Evolutionary conservation across 2,329 filamentous ascomycete genomes (phyloP), one percentile per base, ranked within the genome.

Genomic region (Colletotrichum liriopes): DNA sequence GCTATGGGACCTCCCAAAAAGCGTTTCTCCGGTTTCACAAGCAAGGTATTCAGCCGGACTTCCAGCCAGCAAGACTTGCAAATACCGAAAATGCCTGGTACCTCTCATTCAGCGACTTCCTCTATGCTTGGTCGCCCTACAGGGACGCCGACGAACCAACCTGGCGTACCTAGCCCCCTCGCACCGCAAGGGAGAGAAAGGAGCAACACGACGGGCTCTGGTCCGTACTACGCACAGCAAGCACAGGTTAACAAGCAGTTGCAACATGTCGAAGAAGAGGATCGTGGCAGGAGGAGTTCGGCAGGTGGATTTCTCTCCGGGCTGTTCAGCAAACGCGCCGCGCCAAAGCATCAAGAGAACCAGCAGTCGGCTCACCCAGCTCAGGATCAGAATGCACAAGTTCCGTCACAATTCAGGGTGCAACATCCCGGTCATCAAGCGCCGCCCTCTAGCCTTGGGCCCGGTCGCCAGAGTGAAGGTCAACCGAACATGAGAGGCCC

Each of bases 21-120:
- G 73, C 81, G 86, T 14, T 85, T 88, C 70, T 87, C 86, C 0
- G 82, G 79, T 23, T 66, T 82, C 35, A 78, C 78, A 32, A 76
- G 76, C 54, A 79, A 74, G 23, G 39, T 81, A 51, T 78, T 82
- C 60, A 75, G 75, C 14, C 77, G 79, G 7, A 74, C 74, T 14
- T 67, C 59, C 12, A 68, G 64, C 20, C 74, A 76, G 39, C 74
- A 77, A 4, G 75, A 77, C n/a, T 55, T 71, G 39, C 71, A 63
- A 23, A 32, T 55, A 3, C 54, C 76, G 2, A 67, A 55, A 9
- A 74, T 75, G 16, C 72, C 76, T 6, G 74, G 72, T 7, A 76
- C 74, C 12, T 72, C 75, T 18, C 75, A 77, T 39, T 77, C 77
- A 20, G 52, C 66, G 11, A 56, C 74, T n/a, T 74, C 77, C 2